A percentile compares a stretch with the other conserved stretches of the same genome.
phyloP scores from a whole-genome alignment of 2,329 filamentous ascomycete genomes.

The Mycosphaerella arachidis region DNA sequence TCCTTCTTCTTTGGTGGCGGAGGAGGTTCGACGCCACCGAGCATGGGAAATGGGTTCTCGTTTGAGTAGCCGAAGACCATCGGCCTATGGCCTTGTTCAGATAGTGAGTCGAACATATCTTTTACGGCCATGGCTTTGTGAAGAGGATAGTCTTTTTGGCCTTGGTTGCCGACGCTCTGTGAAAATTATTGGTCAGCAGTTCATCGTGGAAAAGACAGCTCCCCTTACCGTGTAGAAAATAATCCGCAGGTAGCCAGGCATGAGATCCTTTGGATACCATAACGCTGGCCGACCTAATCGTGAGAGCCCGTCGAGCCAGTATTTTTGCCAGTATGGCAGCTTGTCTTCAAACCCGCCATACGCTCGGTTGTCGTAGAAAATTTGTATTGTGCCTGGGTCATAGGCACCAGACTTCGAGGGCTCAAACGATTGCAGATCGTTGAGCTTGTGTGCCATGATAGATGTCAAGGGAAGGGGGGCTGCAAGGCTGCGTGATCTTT shows the following conservation, averaged over 20 bases:
- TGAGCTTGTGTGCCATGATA: conserved; percentile 2
- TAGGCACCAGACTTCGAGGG: conserved; percentile 24
- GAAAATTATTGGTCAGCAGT: not conserved
- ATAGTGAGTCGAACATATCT: conserved; percentile 33
- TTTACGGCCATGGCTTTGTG: conserved; percentile 28
- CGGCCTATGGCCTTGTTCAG: conserved; percentile 29
- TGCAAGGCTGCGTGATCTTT: no score
- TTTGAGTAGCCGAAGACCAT: conserved; percentile 31
- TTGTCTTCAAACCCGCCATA: conserved; percentile 24
- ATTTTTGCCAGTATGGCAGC: conserved; percentile 23
- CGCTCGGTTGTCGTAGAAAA: conserved; percentile 32
- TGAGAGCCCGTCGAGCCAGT: conserved; percentile 25
- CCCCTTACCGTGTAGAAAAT: conserved; percentile 30
- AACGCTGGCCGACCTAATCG: conserved; percentile 25
- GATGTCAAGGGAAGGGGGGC: no score
- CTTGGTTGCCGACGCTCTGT: conserved; percentile 31
- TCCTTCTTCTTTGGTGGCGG: conserved; percentile 23
- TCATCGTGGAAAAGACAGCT: not conserved
- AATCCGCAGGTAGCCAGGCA: conserved; percentile 28
- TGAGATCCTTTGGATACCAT: conserved; percentile 22
- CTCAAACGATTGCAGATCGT: conserved; percentile 23
- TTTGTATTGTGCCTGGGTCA: conserved; percentile 29
- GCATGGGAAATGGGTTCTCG: conserved; percentile 34
- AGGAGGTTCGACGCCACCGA: conserved; percentile 30
- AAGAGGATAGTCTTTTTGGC: conserved; percentile 29